Percentiles rank a stretch among this genome's conserved stretches.
phyloP scores from a whole-genome alignment of 345 rosid species.

The Physaria fendleri region DNA sequence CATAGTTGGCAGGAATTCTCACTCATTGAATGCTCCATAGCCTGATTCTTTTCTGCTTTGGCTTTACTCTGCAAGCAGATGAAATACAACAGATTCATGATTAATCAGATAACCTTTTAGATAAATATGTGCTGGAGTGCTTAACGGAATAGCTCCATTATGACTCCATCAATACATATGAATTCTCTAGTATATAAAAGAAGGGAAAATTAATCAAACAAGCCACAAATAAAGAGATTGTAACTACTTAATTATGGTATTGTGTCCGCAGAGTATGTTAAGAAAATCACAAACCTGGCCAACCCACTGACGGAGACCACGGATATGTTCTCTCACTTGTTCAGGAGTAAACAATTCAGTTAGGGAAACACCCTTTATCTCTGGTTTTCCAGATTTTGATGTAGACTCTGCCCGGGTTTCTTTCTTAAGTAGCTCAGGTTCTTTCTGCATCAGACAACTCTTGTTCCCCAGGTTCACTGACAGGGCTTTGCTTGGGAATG shows the following conservation, averaged over 20 bases:
- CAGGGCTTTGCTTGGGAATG: constrained; percentile 40
- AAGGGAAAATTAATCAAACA: not conserved
- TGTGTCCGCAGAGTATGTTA: not conserved
- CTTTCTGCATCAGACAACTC: constrained; percentile 46
- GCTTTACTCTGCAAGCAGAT: constrained; percentile 75
- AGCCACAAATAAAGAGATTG: not conserved
- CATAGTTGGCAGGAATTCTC: constrained; percentile 99
- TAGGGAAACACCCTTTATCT: constrained; percentile 93
- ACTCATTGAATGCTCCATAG: constrained; percentile 97
- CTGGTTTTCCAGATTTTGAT: constrained; percentile 93
- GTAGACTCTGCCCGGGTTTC: constrained; percentile 45
- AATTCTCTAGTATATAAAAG: not conserved
- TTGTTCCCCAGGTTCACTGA: constrained; percentile 32
- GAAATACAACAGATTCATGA: not conserved
- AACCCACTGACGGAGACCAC: constrained; percentile 97
- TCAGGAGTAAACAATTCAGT: constrained; percentile 97
- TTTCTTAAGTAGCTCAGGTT: constrained; percentile 44
- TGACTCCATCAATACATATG: not conserved
- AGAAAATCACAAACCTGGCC: constrained; percentile 66
- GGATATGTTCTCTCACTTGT: constrained; percentile 88
- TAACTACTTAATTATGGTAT: not conserved
- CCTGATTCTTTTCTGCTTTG: constrained; percentile 96
- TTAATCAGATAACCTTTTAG: not conserved
- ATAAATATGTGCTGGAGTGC: not conserved
- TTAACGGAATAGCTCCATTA: not conserved